Conservation (phyloP, 192 early-diverging fungal species). For the Entomortierella chlamydospora region DNA sequence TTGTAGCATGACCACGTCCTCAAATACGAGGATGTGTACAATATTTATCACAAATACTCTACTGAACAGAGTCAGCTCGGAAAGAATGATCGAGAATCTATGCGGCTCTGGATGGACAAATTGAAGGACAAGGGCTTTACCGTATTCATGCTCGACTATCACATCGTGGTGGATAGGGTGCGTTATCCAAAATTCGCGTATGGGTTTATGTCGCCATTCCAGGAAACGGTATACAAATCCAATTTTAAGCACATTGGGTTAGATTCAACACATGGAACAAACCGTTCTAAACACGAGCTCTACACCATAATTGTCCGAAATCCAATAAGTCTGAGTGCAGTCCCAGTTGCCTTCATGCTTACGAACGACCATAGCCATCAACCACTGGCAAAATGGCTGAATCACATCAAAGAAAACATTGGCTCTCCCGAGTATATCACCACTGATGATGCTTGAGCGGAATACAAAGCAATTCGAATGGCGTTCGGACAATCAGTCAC, state of each 20-base stretch:
- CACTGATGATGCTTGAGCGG: not conserved
- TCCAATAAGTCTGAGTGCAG: not conserved
- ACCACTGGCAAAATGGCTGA: not conserved
- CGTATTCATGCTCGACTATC: not conserved
- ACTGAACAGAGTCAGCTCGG: not conserved
- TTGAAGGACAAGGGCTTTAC: not conserved
- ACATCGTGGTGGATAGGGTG: not conserved
- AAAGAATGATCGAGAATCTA: not conserved
- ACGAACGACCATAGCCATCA: not conserved
- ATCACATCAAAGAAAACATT: not conserved
- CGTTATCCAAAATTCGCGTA: not conserved
- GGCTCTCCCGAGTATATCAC: not conserved
- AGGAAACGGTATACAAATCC: not conserved
- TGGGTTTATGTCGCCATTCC: slow-evolving; percentile 2
- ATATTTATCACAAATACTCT: no score
- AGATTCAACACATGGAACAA: slow-evolving; percentile 4
- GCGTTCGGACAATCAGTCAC: not conserved
- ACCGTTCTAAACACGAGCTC: not conserved
- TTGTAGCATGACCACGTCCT: no score
- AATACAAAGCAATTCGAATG: not conserved
- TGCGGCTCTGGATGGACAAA: not conserved
- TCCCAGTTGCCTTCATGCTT: slow-evolving; percentile 8
- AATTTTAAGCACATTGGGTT: not conserved
- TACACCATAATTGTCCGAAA: slow-evolving; percentile 10
- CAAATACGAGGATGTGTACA: no score